Evolutionary conservation across 179 eudicot genomes (phyloP).

Genomic region (Silene noctiflora): DNA sequence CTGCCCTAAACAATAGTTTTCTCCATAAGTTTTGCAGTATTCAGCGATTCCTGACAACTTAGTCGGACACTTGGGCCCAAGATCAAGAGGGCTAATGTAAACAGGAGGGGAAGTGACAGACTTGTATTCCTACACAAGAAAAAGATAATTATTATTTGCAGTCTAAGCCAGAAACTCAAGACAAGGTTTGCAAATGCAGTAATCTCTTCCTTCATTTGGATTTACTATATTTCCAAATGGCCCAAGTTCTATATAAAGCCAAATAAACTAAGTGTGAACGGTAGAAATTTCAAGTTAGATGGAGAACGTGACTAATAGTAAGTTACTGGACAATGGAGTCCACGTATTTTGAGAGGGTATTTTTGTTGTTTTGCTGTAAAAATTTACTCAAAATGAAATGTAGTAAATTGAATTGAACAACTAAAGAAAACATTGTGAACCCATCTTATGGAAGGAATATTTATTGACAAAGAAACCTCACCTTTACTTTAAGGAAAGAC

Average conservation of each 20-base stretch:
- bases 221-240: background rate
- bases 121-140: constrained; percentile 69
- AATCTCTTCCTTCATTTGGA: background rate
- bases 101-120: constrained; percentile 77
- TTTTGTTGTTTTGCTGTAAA: background rate
- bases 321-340: background rate
- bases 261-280: background rate
- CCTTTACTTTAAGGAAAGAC: constrained; percentile 66
- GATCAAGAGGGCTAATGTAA: constrained; percentile 87
- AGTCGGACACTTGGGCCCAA: constrained; percentile 85
- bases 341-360: background rate
- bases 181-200: background rate
- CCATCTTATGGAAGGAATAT: background rate
- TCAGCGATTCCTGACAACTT: constrained; percentile 69
- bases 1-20: constrained; percentile 93
- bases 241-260: background rate
- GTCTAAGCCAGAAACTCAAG: background rate
- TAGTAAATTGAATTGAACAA: background rate
- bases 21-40: constrained; percentile 82
- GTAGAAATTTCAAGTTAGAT: background rate
- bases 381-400: background rate
- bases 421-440: background rate
- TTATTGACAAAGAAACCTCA: constrained; percentile 30
- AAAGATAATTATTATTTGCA: background rate
- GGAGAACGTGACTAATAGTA: background rate